Base-by-base conservation (phyloP, 176 grass and related monocot species). In the Bonia amplexicaulis region DNA sequence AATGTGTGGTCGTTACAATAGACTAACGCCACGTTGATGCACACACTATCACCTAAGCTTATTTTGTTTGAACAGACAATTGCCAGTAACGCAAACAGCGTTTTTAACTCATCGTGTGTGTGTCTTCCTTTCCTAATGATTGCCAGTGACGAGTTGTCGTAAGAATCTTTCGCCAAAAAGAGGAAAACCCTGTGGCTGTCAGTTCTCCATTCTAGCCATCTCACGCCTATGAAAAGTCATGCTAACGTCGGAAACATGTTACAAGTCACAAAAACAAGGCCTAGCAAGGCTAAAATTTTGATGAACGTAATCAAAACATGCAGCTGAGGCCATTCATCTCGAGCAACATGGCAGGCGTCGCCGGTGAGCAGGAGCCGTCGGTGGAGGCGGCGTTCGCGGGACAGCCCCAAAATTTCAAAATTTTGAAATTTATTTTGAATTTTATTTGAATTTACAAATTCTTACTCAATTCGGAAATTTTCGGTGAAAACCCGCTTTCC, bases 371-470 rank as follows among this genome's bases (percentile, higher is more conserved):
- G 17, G 82, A 42, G 66, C 40, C 72, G 48, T 88, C 86, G 9
- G 82, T 88, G 86, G 91, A 92, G 85, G 76, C 10, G 29, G 45
- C 46, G 12, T 90, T 92, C 39, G 62, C 59, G 3, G 68, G 80
- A 15, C 67, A 73, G 71, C 9, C n/a, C n/a, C n/a, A n/a, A n/a
- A n/a, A n/a, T n/a, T n/a, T n/a, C n/a, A n/a, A n/a, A n/a, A n/a
- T n/a, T n/a, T n/a, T n/a, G n/a, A n/a, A n/a, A n/a, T n/a, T n/a
- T n/a, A n/a, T n/a, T n/a, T n/a, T n/a, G n/a, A n/a, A n/a, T n/a
- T n/a, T n/a, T n/a, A n/a, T n/a, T n/a, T n/a, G n/a, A n/a, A n/a
- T n/a, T n/a, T n/a, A n/a, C n/a, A n/a, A n/a, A n/a, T n/a, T n/a
- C n/a, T n/a, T n/a, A n/a, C n/a, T n/a, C n/a, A n/a, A n/a, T n/a